A percentile compares a stretch with the other conserved stretches of the same genome.
phyloP scores from a whole-genome alignment of 371 early-diverging fungal genomes.

The Quaeritorhiza haematococci region DNA sequence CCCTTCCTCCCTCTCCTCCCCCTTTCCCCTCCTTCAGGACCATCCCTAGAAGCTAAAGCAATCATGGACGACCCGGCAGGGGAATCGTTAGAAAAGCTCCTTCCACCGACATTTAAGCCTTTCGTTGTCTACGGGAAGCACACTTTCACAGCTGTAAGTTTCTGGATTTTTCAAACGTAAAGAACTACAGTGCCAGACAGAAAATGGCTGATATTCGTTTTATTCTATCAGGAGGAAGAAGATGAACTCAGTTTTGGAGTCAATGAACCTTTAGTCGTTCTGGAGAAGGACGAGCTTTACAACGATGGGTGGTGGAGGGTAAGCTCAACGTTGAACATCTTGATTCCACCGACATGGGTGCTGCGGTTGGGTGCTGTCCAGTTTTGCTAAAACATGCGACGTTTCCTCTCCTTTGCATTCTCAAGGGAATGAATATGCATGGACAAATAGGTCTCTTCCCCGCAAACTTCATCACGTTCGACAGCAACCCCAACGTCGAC shows the following conservation, averaged over 20 bases:
- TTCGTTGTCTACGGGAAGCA: constrained; percentile 28
- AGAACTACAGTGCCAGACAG: too few relatives aligned
- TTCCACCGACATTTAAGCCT: constrained; percentile 6
- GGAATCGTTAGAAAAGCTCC: too few relatives aligned
- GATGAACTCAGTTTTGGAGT: constrained; percentile 69
- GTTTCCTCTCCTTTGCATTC: not conserved
- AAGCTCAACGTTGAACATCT: constrained; percentile 17
- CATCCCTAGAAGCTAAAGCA: too few relatives aligned
- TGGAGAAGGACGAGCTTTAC: constrained; percentile 73
- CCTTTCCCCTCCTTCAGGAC: too few relatives aligned
- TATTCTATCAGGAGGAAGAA: constrained; percentile 62
- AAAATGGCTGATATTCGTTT: too few relatives aligned
- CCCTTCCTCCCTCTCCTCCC: too few relatives aligned
- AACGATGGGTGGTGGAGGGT: constrained; percentile 87
- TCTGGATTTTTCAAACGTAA: not conserved
- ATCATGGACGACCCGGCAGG: too few relatives aligned
- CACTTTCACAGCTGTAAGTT: constrained; percentile 18
- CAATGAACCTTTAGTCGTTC: constrained; percentile 67
- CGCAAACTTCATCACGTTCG: constrained; percentile 51
- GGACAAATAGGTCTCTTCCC: constrained; percentile 67
- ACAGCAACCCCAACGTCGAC: constrained; percentile 22
- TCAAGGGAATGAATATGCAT: constrained; percentile 56
- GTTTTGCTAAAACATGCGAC: too few relatives aligned
- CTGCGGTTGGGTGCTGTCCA: not conserved
- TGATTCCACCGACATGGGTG: not conserved